Conservation (phyloP, 495 filamentous ascomycete species). For the Xylaria curta region DNA sequence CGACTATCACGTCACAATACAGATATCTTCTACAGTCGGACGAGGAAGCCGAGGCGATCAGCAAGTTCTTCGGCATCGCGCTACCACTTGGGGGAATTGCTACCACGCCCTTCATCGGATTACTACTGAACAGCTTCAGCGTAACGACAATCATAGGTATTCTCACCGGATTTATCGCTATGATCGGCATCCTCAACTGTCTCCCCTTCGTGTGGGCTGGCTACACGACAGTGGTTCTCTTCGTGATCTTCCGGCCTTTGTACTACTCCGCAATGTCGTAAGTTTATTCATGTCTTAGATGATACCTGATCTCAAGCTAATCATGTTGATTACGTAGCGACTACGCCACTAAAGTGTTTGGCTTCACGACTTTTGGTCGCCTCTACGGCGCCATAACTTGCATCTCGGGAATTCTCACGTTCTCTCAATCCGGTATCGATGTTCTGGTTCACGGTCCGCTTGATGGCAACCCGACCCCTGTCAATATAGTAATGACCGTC, state of each 20-base stretch:
- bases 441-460: constrained; percentile 53
- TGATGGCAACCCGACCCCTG: constrained; percentile 49
- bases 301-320: neutral
- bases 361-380: constrained; percentile 62
- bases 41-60: constrained; percentile 49
- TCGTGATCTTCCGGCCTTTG: constrained; percentile 42
- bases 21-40: constrained; percentile 48
- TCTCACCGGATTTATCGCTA: constrained; percentile 49
- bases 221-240: constrained; percentile 38
- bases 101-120: constrained; percentile 57
- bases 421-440: constrained; percentile 57
- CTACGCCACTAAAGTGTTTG: constrained; percentile 63
- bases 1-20: constrained; percentile 57
- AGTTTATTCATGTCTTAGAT: constrained; percentile 33
- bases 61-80: constrained; percentile 59
- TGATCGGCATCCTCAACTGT: constrained; percentile 54
- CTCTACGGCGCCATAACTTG: constrained; percentile 62
- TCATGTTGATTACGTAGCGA: constrained; percentile 46
- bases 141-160: constrained; percentile 49
- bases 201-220: constrained; percentile 40
- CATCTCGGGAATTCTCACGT: constrained; percentile 57
- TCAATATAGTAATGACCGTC: constrained; percentile 49
- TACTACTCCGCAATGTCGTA: constrained; percentile 62
- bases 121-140: constrained; percentile 57
- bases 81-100: constrained; percentile 57